Evolutionary conservation across 2,329 filamentous ascomycete species (phyloP).

Genomic region (Xylaria sp.): DNA sequence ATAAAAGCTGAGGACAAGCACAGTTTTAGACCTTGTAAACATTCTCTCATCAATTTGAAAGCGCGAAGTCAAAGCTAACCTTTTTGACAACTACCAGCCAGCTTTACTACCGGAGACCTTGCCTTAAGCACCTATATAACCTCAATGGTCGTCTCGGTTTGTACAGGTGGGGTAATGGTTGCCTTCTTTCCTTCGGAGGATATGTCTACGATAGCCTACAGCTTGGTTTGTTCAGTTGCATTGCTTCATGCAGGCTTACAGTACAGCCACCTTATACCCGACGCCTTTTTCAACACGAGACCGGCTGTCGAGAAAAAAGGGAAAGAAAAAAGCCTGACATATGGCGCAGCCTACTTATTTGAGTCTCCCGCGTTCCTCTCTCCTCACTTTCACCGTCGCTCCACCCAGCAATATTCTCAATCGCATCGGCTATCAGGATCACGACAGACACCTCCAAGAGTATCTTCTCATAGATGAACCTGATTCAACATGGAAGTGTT

Average conservation of each 20-base stretch:
- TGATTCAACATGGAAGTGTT: conserved; percentile 1
- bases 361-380: background rate
- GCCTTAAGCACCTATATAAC: too few species aligned
- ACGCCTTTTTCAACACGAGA: background rate
- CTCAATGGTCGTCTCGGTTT: too few species aligned
- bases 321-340: background rate
- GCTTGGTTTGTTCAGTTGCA: too few species aligned
- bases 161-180: too few species aligned
- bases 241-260: background rate
- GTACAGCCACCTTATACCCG: background rate
- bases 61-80: too few species aligned
- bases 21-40: too few species aligned
- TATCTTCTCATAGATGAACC: background rate
- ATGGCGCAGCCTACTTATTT: background rate
- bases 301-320: background rate
- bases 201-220: too few species aligned
- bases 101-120: too few species aligned
- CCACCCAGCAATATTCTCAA: background rate
- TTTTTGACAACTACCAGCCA: too few species aligned
- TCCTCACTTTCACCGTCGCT: background rate
- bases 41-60: too few species aligned
- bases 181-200: too few species aligned
- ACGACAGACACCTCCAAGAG: background rate
- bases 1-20: too few species aligned
- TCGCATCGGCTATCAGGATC: background rate